phyloP scores from a whole-genome alignment of 1,284 basidiomycete species.

The Stereum hirsutum region DNA sequence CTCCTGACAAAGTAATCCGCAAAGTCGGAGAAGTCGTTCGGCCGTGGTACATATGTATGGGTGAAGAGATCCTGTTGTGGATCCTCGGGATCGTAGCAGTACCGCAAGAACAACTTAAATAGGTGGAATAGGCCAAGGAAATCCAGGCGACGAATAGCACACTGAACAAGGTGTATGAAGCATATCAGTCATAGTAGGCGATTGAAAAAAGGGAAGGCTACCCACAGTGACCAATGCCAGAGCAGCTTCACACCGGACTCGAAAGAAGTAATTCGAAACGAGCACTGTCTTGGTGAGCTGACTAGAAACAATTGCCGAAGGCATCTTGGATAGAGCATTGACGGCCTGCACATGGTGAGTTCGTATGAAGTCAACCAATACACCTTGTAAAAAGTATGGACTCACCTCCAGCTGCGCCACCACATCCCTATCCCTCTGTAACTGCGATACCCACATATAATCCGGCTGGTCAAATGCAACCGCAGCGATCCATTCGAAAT shows the following conservation, averaged over 20 bases:
- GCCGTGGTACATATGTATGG: constrained; percentile 82
- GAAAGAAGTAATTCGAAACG: constrained; percentile 94
- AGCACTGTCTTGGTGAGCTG: constrained; percentile 89
- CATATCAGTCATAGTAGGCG: background rate
- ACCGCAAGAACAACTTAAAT: constrained; percentile 91
- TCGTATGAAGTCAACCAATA: constrained; percentile 7
- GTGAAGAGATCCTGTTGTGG: constrained; percentile 72
- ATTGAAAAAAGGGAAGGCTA: constrained; percentile 1
- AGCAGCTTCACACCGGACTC: constrained; percentile 95
- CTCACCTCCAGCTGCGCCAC: constrained; percentile 92
- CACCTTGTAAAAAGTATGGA: constrained; percentile 7
- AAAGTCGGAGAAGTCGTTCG: constrained; percentile 90
- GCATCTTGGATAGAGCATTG: constrained; percentile 72
- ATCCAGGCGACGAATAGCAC: constrained; percentile 72
- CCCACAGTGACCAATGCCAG: constrained; percentile 73
- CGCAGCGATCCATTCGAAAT: constrained; percentile 96
- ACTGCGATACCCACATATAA: constrained; percentile 98
- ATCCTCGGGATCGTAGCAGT: constrained; percentile 83
- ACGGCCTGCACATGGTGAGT: constrained; percentile 54
- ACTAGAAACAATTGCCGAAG: constrained; percentile 86
- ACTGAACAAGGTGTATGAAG: constrained; percentile 33
- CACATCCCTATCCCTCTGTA: constrained; percentile 96
- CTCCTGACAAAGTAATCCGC: constrained; percentile 94
- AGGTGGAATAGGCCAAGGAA: constrained; percentile 93
- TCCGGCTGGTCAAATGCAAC: constrained; percentile 94